Evolutionary conservation across 768 basidiomycete species (phyloP).

Genomic region (Tylopilus felleus): DNA sequence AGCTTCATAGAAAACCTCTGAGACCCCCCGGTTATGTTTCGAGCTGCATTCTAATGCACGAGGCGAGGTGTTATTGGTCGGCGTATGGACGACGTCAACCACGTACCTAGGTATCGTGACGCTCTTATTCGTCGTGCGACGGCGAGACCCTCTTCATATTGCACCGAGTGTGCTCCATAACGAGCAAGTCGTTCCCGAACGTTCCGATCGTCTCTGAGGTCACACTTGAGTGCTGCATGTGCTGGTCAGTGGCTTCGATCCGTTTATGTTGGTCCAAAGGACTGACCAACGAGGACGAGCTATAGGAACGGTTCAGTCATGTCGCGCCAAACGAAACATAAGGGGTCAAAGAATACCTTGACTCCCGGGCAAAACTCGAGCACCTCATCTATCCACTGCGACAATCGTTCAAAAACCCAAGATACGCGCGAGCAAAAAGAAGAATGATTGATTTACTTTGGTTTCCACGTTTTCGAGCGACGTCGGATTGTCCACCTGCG

Average conservation of each 20-base stretch:
- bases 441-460: constrained; percentile 50
- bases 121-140: constrained; percentile 90
- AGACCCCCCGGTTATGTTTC: constrained; percentile 93
- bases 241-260: constrained; percentile 11
- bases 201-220: constrained; percentile 80
- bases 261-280: not conserved
- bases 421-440: not conserved
- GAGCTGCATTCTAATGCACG: constrained; percentile 81
- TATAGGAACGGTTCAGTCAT: constrained; percentile 27
- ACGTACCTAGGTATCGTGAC: constrained; percentile 85
- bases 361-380: constrained; percentile 93
- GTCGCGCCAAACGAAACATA: not conserved
- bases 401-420: not conserved
- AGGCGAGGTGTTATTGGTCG: not conserved
- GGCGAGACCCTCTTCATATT: constrained; percentile 90
- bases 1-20: constrained; percentile 90
- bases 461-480: constrained; percentile 95
- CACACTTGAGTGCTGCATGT: constrained; percentile 83
- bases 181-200: constrained; percentile 71
- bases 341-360: constrained; percentile 51
- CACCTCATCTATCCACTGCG: constrained; percentile 91
- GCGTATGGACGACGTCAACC: not conserved
- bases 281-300: constrained; percentile 88
- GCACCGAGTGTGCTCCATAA: constrained; percentile 67
- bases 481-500: constrained; percentile 87